Base-by-base conservation (phyloP, 176 grass and related monocot species). In the Oryza glumipatula region DNA sequence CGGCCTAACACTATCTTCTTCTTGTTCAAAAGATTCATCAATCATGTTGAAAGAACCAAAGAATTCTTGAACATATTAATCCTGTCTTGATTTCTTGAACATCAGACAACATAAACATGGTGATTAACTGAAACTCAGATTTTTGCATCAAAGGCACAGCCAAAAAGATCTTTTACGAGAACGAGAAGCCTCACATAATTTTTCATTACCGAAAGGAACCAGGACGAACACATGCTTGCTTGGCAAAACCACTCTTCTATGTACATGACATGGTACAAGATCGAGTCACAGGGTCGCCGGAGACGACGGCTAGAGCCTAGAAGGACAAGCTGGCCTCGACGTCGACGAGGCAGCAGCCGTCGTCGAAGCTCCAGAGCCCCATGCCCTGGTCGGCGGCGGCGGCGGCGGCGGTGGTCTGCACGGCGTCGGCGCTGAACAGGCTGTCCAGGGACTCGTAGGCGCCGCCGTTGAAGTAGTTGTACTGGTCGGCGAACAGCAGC, bases 321-420 rank as follows among this genome's bases (percentile, higher is more conserved):
- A 52, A 91, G 9, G 84, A 91, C 10, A 90, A 24, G 80, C 52
- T 93, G 86, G 80, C 87, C 72, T 93, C 92, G 52, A 56, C 52
- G 77, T 79, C 70, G 74, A 91, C 83, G 66, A 92, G 80, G 84
- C 84, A 89, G 54, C 60, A 89, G 54, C 60, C 83, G 88, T 98
- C 95, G 82, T 93, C 95, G 84, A 98, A 98, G 87, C 85, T 94
- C 95, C 95, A 98, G 33, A 98, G 89, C 10, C 79, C 78, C 63
- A 88, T 11, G 39, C 24, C 90, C 17, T 52, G 35, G 24, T 82
- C 82, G 2, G 16, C 76, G 1, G 47, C 35, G 65, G 45, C 47
- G 61, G 16, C 80, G 1, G 47, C 35, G 65, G 45, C 46, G 61
- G 0, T 10, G 81, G 74, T 73, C 74, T 95, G 92, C 74, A 73